Evolutionary conservation across 2,329 filamentous ascomycete genomes (phyloP).

Genomic region (Aspergillus flavus): DNA sequence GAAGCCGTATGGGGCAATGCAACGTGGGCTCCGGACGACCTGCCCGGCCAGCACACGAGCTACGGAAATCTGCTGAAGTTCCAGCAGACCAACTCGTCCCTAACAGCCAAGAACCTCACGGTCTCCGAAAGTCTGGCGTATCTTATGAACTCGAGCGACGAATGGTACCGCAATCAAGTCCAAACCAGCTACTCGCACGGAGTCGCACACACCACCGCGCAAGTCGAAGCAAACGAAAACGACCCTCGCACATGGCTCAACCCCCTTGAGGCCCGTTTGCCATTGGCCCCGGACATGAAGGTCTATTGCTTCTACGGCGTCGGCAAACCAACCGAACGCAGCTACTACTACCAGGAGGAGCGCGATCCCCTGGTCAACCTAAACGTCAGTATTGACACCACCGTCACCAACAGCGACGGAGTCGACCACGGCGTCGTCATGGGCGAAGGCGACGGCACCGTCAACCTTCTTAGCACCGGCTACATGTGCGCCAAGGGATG

Average conservation of each 20-base stretch:
- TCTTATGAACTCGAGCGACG: conserved; percentile 74
- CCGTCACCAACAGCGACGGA: conserved; percentile 46
- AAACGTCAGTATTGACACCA: conserved; percentile 57
- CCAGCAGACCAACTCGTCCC: conserved; percentile 64
- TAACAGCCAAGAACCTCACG: conserved; percentile 73
- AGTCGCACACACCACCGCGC: conserved; percentile 74
- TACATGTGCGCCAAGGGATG: conserved; percentile 98
- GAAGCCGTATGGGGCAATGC: conserved; percentile 92
- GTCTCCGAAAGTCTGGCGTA: conserved; percentile 76
- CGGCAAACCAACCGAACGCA: conserved; percentile 88
- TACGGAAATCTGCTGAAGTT: conserved; percentile 88
- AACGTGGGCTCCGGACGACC: conserved; percentile 86
- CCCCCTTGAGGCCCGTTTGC: conserved; percentile 86
- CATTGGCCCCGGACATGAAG: conserved; percentile 84
- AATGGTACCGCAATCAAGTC: conserved; percentile 81
- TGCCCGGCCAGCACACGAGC: conserved; percentile 69
- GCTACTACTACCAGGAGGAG: conserved; percentile 86
- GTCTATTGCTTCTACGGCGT: conserved; percentile 97
- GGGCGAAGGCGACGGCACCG: conserved; percentile 94
- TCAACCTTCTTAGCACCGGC: conserved; percentile 85
- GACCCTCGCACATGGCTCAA: conserved; percentile 88
- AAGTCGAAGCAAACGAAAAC: conserved; percentile 82
- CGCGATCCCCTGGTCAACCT: conserved; percentile 62
- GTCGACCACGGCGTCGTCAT: conserved; percentile 89
- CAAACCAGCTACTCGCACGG: conserved; percentile 81